These are phyloP conservation scores for Plasmodium gallinaceum DNA, from an alignment of 169 alveolate species.

Conservation along the genomic window DNA sequence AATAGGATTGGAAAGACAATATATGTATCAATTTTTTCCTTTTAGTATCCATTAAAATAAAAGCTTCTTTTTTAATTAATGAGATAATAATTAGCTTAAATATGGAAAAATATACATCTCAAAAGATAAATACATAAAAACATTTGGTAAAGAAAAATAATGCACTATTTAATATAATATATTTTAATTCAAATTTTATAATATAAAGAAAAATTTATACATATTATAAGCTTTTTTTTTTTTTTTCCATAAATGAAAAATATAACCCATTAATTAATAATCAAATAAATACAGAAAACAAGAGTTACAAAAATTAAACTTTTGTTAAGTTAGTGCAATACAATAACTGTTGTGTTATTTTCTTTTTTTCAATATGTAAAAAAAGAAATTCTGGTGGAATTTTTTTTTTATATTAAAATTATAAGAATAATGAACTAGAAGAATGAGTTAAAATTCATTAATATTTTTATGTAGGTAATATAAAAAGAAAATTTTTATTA, in stretches of 20 bases:
- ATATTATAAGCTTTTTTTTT: too few relatives aligned
- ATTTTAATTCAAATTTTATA: neutral
- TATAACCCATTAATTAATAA: neutral
- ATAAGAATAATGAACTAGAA: neutral
- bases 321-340: neutral
- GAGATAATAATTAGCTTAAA: neutral
- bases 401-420: constrained; percentile 4
- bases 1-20: neutral
- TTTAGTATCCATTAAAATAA: constrained; percentile 2
- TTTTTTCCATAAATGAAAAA: too few relatives aligned
- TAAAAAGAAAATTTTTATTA: too few relatives aligned
- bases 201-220: neutral
- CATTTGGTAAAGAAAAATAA: neutral
- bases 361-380: neutral
- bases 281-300: neutral
- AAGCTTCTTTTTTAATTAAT: constrained; percentile 9
- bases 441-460: constrained; percentile 9
- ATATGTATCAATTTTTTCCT: neutral
- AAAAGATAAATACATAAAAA: too few relatives aligned
- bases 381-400: neutral
- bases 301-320: constrained; percentile 20
- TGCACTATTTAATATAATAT: neutral
- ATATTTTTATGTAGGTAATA: too few relatives aligned
- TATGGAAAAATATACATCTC: neutral
- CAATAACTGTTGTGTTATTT: constrained; percentile 5